These are phyloP conservation scores for Phytophthora fragariae DNA, from an alignment of 352 stramenopile genomes.

Conservation along the genomic window DNA sequence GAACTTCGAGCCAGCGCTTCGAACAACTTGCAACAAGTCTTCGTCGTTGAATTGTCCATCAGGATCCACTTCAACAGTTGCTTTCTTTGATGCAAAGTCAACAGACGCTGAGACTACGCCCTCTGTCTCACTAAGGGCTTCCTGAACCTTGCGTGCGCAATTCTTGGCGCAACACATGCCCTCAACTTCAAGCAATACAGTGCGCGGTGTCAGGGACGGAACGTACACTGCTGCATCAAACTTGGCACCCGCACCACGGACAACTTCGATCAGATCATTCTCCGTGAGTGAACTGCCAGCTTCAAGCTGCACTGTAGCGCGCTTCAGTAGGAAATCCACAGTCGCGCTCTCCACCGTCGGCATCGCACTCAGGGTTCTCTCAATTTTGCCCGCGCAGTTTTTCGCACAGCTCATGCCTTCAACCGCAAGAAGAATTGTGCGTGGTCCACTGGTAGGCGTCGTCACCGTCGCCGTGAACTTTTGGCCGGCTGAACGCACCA, in stretches of 20 bases:
- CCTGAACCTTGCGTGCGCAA: slow-evolving; percentile 77
- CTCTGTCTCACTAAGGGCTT: slow-evolving; percentile 55
- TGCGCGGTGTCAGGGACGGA: slow-evolving; percentile 40
- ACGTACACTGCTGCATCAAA: slow-evolving; percentile 70
- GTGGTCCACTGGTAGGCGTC: slow-evolving; percentile 47
- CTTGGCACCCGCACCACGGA: slow-evolving; percentile 59
- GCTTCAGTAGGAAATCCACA: slow-evolving; percentile 77
- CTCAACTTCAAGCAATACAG: slow-evolving; percentile 58
- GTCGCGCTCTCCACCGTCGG: slow-evolving; percentile 60
- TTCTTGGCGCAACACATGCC: slow-evolving; percentile 78
- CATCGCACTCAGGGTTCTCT: slow-evolving; percentile 58
- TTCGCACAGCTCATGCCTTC: slow-evolving; percentile 86
- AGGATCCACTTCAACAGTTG: slow-evolving; percentile 66
- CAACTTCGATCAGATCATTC: slow-evolving; percentile 63
- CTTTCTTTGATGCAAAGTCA: slow-evolving; percentile 69
- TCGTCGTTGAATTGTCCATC: slow-evolving; percentile 67
- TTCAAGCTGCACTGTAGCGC: slow-evolving; percentile 66
- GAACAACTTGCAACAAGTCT: slow-evolving; percentile 65
- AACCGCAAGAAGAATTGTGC: slow-evolving; percentile 64
- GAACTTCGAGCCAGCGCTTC: slow-evolving; percentile 37
- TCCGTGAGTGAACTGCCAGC: slow-evolving; percentile 56
- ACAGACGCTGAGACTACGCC: slow-evolving; percentile 78
- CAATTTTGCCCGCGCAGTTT: slow-evolving; percentile 81
- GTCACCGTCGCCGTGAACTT: slow-evolving; percentile 74
- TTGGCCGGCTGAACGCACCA: slow-evolving; percentile 58